Percentiles rank a stretch among this genome's conserved stretches.
These are phyloP conservation scores for Apostasia shenzhenica DNA, from an alignment of 106 monocot species.

Conservation along the genomic window DNA sequence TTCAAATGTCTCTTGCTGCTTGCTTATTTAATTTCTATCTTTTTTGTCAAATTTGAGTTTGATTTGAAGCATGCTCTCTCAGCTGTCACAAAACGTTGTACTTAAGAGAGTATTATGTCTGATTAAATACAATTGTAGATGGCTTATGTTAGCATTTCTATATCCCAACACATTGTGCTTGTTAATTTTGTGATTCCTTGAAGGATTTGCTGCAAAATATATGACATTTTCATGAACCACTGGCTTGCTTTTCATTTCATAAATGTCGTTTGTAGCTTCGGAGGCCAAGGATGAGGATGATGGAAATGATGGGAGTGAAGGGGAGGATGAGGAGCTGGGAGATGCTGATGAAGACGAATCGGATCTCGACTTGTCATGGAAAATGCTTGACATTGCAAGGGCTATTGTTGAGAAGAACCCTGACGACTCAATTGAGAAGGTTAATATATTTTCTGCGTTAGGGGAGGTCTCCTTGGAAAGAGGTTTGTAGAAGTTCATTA, in stretches of 20 bases:
- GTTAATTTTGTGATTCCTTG: no score
- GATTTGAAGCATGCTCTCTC: no score
- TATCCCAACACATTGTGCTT: no score
- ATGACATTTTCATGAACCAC: no score
- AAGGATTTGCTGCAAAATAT: no score
- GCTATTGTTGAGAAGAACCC: constrained; percentile 68
- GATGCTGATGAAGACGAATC: constrained; percentile 84
- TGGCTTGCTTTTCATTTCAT: neutral
- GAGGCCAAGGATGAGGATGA: constrained; percentile 36
- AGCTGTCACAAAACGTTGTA: no score
- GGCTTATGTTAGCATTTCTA: no score
- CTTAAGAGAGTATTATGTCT: no score
- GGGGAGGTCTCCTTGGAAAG: constrained; percentile 88
- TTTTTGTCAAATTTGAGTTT: no score
- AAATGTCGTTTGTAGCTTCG: constrained; percentile 15
- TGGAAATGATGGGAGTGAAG: constrained; percentile 40
- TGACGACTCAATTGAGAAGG: constrained; percentile 70
- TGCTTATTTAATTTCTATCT: no score
- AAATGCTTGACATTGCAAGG: constrained; percentile 96
- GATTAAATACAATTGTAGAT: no score
- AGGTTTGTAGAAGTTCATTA: constrained; percentile 37
- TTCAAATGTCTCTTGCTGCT: no score
- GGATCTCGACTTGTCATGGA: constrained; percentile 92
- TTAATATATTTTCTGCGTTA: constrained; percentile 71
- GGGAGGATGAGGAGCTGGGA: constrained; percentile 43